Evolutionary conservation across 2,329 filamentous ascomycete genomes (phyloP), one percentile per base, ranked within the genome.

Genomic region (Cladobotryum protrusum): DNA sequence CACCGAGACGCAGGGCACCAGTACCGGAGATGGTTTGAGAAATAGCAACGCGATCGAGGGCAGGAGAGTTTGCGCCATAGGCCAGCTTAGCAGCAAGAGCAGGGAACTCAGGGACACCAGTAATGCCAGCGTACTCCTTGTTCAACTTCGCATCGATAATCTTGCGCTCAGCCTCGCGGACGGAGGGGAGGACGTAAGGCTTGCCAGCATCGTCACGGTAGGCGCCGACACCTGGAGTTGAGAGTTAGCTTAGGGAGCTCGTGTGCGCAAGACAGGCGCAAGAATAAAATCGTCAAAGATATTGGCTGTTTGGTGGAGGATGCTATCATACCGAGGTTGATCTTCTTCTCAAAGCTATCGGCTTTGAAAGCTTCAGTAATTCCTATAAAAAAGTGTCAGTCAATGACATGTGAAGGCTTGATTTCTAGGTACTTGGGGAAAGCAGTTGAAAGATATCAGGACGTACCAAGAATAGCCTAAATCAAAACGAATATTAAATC

Each of bases 281-380:
- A 52, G 43, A 49, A 44, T 40, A 49, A 55, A 45, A 33, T 49
- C 36, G 52, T 48, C 20, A 24, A 41, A 8, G 36, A 29, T 33
- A 24, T 7, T 43, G 49, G 48, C 45, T 45, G 46, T 46, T 52
- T 34, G 49, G 47, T 54, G 47, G 29, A 43, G 48, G 40, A 39
- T 17, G 39, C 39, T 8, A 20, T 34, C 79, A 65, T 75, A 87
- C 87, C 93, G 55, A 99, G 78, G 78, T 97, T 97, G 79, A 99
- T 97, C 84, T 97, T 99, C 77, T 96, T 83, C 56, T 83, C 76
- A 72, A 95, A 92, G 64, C 78, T 81, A 71, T 99, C 93, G 72
- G 91, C 91, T 81, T 97, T 99, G 87, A 93, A 99, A 54, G 93
- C 93, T 77, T 99, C 93, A 56, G 93, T 97, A 74, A 99, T 90